These are phyloP conservation scores for Citrus reticulata DNA, from an alignment of 345 rosid genomes.

Conservation along the genomic window DNA sequence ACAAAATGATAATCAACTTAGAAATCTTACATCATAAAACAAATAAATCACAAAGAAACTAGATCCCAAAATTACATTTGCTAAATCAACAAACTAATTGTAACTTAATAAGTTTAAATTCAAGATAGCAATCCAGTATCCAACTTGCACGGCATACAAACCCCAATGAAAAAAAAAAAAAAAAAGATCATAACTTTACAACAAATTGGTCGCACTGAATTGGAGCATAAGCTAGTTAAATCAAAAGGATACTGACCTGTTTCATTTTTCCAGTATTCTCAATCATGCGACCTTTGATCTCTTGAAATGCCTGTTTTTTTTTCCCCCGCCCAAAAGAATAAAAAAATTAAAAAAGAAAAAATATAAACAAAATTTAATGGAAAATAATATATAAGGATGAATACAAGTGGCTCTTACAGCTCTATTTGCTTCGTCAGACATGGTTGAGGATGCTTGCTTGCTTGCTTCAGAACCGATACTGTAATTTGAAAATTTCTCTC, in stretches of 20 bases:
- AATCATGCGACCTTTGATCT: constrained; percentile 69
- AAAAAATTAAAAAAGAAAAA: not conserved
- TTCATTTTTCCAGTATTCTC: constrained; percentile 64
- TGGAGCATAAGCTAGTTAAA: not conserved
- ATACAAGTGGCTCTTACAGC: constrained; percentile 22
- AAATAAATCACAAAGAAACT: not conserved
- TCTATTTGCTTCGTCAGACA: constrained; percentile 58
- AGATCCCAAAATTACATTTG: not conserved
- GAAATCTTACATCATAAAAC: not conserved
- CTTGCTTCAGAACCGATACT: not conserved
- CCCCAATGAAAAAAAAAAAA: not conserved
- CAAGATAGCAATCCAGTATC: not conserved
- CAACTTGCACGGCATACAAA: not conserved
- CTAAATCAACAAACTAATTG: not conserved
- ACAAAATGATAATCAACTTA: not conserved
- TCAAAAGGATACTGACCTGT: constrained; percentile 35
- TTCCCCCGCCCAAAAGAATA: not conserved
- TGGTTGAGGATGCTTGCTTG: constrained; percentile 4
- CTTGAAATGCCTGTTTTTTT: constrained; percentile 46
- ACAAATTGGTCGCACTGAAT: not conserved
- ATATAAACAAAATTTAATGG: not conserved
- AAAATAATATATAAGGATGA: not conserved
- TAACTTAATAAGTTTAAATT: not conserved
- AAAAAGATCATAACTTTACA: not conserved
- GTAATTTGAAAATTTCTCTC: not conserved